Evolutionary conservation across 768 basidiomycete species (phyloP).

Genomic region (Hydnomerulius pinastri): DNA sequence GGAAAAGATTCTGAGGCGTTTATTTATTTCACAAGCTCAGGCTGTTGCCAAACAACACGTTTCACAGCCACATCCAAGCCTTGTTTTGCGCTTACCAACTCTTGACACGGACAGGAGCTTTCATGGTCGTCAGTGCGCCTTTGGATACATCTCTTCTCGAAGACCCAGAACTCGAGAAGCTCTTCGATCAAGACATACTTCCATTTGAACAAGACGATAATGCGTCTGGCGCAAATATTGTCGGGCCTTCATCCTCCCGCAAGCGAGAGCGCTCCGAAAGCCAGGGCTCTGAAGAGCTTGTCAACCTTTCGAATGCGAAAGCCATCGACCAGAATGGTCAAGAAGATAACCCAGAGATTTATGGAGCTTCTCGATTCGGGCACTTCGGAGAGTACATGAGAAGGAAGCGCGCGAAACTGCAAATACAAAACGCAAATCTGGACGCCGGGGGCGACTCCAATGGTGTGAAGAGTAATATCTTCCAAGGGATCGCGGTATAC

Average conservation of each 20-base stretch:
- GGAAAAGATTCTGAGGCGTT: no score
- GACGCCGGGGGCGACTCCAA: conserved; percentile 21
- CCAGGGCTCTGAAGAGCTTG: conserved; percentile 1
- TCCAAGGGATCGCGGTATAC: conserved; percentile 77
- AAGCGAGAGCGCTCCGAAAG: conserved; percentile 31
- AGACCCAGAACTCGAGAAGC: conserved; percentile 37
- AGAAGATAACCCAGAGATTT: conserved; percentile 49
- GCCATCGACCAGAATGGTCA: conserved; percentile 13
- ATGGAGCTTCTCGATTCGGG: conserved; percentile 81
- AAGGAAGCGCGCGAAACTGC: conserved; percentile 88
- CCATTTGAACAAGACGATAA: conserved; percentile 17
- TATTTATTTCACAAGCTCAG: conserved; percentile 3
- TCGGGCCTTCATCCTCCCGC: conserved; percentile 39
- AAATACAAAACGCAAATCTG: conserved; percentile 67
- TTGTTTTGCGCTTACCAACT: background rate
- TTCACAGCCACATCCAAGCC: no score
- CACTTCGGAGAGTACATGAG: conserved; percentile 87
- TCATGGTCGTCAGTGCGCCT: background rate
- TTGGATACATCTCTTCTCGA: conserved; percentile 1
- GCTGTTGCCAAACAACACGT: conserved; percentile 9
- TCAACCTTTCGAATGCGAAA: conserved; percentile 3
- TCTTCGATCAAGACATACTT: conserved; percentile 8
- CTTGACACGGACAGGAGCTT: conserved; percentile 2
- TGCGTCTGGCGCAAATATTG: conserved; percentile 20
- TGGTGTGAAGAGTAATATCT: conserved; percentile 49